Percentiles rank a stretch among this genome's conserved stretches.
Evolutionary conservation across 768 basidiomycete genomes (phyloP).

Genomic region (Ramaria sp.): DNA sequence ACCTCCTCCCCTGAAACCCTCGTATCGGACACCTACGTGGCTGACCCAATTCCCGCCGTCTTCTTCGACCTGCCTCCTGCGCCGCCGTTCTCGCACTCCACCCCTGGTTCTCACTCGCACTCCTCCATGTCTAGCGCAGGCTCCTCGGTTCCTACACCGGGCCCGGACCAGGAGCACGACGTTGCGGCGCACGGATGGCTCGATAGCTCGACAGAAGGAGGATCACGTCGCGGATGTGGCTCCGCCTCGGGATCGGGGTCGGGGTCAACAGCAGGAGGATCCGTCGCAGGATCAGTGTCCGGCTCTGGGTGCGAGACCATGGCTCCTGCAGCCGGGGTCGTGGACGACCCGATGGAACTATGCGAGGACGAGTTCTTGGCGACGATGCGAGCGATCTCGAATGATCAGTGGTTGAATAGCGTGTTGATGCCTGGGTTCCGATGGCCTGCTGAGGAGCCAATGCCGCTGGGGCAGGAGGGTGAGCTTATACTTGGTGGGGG

Average conservation of each 20-base stretch:
- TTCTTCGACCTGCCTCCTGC: neutral
- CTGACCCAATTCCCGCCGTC: neutral
- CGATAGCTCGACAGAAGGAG: neutral
- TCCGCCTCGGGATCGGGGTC: neutral
- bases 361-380: constrained; percentile 9
- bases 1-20: neutral
- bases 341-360: constrained; percentile 5
- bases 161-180: neutral
- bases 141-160: neutral
- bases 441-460: neutral
- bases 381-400: constrained; percentile 8
- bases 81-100: neutral
- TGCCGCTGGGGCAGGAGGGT: neutral
- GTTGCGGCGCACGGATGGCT: neutral
- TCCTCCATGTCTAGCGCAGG: neutral
- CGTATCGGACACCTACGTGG: neutral
- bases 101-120: neutral
- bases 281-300: neutral
- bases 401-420: constrained; percentile 6
- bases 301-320: neutral
- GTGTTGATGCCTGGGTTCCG: constrained; percentile 7
- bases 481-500: neutral
- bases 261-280: neutral
- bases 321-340: neutral
- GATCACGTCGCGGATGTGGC: neutral